Percentiles rank a stretch among this genome's conserved stretches.
Evolutionary conservation across 2,329 filamentous ascomycete species (phyloP).

Genomic region (Beauveria australis): DNA sequence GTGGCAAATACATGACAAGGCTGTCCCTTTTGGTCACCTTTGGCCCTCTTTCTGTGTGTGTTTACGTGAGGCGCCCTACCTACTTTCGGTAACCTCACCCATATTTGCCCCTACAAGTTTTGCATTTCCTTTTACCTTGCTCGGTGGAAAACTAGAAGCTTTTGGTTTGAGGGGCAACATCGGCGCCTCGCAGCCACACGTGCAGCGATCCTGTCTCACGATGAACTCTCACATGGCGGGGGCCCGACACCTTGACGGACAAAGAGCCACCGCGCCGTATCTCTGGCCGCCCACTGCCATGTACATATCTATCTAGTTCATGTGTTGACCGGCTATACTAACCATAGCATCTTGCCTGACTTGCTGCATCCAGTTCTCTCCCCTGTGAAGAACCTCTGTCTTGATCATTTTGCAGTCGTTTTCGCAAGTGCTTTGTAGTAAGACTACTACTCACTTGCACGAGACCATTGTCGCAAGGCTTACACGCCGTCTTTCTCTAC

Average conservation of each 20-base stretch:
- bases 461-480: not conserved
- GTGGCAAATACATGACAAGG: not conserved
- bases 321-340: not conserved
- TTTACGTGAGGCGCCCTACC: not conserved
- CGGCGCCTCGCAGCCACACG: constrained; percentile 4
- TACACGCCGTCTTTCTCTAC: not conserved
- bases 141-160: not conserved
- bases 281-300: not conserved
- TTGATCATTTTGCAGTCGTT: not conserved
- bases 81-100: not conserved
- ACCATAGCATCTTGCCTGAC: not conserved
- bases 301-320: not conserved
- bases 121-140: not conserved
- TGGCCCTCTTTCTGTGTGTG: not conserved
- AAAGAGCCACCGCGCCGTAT: not conserved
- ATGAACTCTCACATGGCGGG: not conserved
- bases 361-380: not conserved
- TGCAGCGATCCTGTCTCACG: constrained; percentile 1
- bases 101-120: not conserved
- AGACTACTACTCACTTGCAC: not conserved
- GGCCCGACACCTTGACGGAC: not conserved
- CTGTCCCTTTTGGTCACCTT: not conserved
- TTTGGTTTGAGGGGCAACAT: not conserved
- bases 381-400: not conserved
- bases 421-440: not conserved